Conservation (phyloP, 192 early-diverging fungal species). For the Ambispora gerdemannii region DNA sequence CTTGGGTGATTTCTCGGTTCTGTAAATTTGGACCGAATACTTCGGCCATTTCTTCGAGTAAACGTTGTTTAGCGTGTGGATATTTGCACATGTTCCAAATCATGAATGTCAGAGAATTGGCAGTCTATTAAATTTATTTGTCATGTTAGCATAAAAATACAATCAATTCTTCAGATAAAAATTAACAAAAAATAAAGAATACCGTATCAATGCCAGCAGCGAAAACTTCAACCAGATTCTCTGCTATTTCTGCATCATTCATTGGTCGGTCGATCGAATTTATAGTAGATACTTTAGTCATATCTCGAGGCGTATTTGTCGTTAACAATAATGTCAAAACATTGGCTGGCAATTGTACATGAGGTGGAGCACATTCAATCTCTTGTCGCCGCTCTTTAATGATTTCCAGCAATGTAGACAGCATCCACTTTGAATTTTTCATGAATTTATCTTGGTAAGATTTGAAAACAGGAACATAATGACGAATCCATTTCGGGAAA, state of each 20-base stretch:
- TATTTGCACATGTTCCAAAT: background rate
- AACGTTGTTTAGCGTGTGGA: background rate
- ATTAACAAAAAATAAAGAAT: background rate
- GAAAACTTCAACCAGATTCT: background rate
- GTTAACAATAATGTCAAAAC: conserved; percentile 11
- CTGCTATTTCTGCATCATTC: conserved; percentile 17
- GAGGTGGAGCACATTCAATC: background rate
- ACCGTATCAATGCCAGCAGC: conserved; percentile 14
- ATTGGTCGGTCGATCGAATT: background rate
- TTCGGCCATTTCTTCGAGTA: background rate
- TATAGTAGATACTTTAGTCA: background rate
- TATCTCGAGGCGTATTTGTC: conserved; percentile 14
- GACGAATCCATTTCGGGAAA: background rate
- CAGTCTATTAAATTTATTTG: conserved; percentile 14
- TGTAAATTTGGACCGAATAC: background rate
- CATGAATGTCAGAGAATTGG: conserved; percentile 6
- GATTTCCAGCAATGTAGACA: background rate
- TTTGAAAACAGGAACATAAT: background rate
- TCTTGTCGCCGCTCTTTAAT: conserved; percentile 7
- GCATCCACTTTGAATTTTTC: background rate
- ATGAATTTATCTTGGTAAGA: background rate
- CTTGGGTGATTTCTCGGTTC: background rate
- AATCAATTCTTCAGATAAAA: background rate
- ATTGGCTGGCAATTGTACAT: background rate
- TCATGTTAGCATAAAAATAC: background rate